Percentiles rank a stretch among this genome's conserved stretches.
phyloP scores from a whole-genome alignment of 2,329 filamentous ascomycete genomes.

The Reticulascus tulasneorum region DNA sequence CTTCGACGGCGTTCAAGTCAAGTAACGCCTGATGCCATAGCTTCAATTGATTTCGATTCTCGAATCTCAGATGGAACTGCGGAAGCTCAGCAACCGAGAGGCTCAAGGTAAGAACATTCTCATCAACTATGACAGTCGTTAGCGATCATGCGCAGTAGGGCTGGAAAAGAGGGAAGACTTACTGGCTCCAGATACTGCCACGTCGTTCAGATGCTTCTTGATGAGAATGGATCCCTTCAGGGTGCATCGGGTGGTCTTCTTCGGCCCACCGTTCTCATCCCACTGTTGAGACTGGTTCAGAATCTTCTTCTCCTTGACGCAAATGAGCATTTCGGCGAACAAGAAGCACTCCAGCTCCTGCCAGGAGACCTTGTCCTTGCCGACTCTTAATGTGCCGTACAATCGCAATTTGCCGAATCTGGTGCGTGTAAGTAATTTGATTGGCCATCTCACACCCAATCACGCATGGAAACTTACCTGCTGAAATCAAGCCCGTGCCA shows the following conservation, averaged over 20 bases:
- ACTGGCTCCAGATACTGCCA: constrained; percentile 63
- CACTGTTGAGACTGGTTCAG: constrained; percentile 56
- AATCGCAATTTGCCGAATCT: constrained; percentile 89
- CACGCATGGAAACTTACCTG: constrained; percentile 44
- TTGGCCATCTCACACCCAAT: constrained; percentile 1
- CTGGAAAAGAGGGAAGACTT: not conserved
- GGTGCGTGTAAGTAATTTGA: constrained; percentile 22
- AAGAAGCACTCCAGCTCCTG: constrained; percentile 96
- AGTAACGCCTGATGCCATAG: constrained; percentile 84
- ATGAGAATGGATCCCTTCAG: constrained; percentile 97
- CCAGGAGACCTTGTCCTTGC: constrained; percentile 95
- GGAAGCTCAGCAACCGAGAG: constrained; percentile 89
- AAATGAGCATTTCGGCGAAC: constrained; percentile 98
- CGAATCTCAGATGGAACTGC: constrained; percentile 89
- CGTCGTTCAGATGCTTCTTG: constrained; percentile 93
- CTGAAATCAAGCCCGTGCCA: constrained; percentile 96
- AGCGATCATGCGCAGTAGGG: constrained; percentile 17
- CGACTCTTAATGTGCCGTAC: constrained; percentile 85
- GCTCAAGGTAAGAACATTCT: constrained; percentile 81
- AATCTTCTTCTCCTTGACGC: constrained; percentile 93
- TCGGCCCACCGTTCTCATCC: constrained; percentile 54
- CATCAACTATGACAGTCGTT: constrained; percentile 51
- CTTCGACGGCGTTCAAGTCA: constrained; percentile 73
- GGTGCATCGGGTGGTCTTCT: constrained; percentile 73
- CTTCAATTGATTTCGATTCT: constrained; percentile 78